phyloP scores from a whole-genome alignment of 495 filamentous ascomycete genomes.

The Hypomontagnella monticulosa region DNA sequence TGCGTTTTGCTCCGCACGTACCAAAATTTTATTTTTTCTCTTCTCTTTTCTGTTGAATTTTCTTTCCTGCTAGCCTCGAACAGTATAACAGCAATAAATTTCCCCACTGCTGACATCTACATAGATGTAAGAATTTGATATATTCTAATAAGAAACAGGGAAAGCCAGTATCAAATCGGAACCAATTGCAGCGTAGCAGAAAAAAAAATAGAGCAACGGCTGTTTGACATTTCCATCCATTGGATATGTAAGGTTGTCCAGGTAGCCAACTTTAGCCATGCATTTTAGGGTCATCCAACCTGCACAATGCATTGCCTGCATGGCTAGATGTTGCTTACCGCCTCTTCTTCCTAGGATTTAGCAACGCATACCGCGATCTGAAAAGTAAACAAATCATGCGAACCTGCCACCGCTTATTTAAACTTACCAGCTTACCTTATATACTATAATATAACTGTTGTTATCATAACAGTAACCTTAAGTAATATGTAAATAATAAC shows the following conservation, averaged over 20 bases:
- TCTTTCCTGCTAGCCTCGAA: slow-evolving; percentile 16
- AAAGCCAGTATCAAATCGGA: not conserved
- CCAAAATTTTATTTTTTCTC: slow-evolving; percentile 30
- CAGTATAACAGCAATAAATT: slow-evolving; percentile 9
- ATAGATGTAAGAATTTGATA: not conserved
- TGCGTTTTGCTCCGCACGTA: slow-evolving; percentile 41
- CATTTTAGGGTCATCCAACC: slow-evolving; percentile 34
- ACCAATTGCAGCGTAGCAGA: not conserved
- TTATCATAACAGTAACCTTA: slow-evolving; percentile 12
- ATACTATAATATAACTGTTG: not conserved
- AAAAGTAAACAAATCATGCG: slow-evolving; percentile 38
- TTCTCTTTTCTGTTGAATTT: slow-evolving; percentile 33
- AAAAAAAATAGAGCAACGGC: slow-evolving; percentile 1
- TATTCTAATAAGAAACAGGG: slow-evolving; percentile 5
- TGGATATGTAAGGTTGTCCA: not conserved
- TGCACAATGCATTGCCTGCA: slow-evolving; percentile 47
- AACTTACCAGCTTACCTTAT: not conserved
- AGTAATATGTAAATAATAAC: slow-evolving; percentile 13
- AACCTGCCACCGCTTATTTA: slow-evolving; percentile 27
- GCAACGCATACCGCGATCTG: slow-evolving; percentile 30
- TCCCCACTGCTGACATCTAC: slow-evolving; percentile 12
- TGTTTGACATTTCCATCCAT: slow-evolving; percentile 5
- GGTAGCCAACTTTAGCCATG: slow-evolving; percentile 20
- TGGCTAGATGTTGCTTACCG: slow-evolving; percentile 43
- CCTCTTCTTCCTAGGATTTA: slow-evolving; percentile 36